Base-by-base conservation (phyloP, 2,329 filamentous ascomycete genomes). In the Aspergillus ustus region DNA sequence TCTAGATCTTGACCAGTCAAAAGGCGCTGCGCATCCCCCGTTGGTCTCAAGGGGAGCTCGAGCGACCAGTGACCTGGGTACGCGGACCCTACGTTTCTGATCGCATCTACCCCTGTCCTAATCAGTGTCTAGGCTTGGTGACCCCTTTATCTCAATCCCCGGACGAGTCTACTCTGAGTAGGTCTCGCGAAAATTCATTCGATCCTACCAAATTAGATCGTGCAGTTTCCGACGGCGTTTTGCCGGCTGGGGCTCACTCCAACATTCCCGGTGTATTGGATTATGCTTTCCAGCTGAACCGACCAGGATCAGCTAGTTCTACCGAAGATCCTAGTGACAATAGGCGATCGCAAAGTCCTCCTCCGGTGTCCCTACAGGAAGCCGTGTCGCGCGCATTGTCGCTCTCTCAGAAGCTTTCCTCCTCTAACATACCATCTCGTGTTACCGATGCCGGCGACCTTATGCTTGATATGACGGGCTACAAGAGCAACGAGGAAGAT, bases 381-480 rank as follows among this genome's bases (percentile, higher is more conserved):
- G 94, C 93, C 7, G 85, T 96, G 61, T 88, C 92, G 63, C 88
- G 95, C 67, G 95, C 95, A 7, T 87, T 91, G 72, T 88, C 89
- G 29, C 83, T 99, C 11, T 97, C 94, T 9, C 91, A 92, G 73
- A 93, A 93, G 75, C 84, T 99, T 2, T 91, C 91, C 50, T 89
- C 88, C 3, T 95, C 91, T 52, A 97, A 98, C 72, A 98, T 99
- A 62, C 92, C 93, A 6, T 95, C 90, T 60, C 89, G 92, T 66
- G 89, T 99, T n/a, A 98, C 91, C 1, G 93, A 96, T 60, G 90
- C 87, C 0, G 95, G 95, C 17, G 95, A 99, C 77, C 82, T 99
- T 59, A 98, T 98, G 93, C 82, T 99, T 56, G 95, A 99, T 75
- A 97, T 99, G 93, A 93, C 93, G 0, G 92, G 92, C 0, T 97